A percentile compares a stretch with the other conserved stretches of the same genome.
These are phyloP conservation scores for Aciculosporium take DNA, from an alignment of 2,329 filamentous ascomycete genomes.

Conservation along the genomic window DNA sequence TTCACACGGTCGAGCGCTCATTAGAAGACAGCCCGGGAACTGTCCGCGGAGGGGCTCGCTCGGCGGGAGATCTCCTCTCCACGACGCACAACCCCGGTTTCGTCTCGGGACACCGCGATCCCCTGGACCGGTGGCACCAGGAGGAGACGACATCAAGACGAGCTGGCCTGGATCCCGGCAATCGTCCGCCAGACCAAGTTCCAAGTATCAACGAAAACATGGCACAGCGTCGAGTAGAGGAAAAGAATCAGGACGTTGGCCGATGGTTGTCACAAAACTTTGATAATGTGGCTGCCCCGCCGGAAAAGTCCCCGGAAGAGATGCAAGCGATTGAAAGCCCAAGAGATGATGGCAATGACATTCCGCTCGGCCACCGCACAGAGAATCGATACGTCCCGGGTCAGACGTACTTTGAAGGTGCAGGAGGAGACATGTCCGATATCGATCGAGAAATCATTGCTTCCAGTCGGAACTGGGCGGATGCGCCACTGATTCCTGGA, in stretches of 20 bases:
- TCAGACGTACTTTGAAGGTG: slow-evolving; percentile 33
- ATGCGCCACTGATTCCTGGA: slow-evolving; percentile 30
- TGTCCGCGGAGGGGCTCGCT: slow-evolving; percentile 20
- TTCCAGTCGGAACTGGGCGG: slow-evolving; percentile 32
- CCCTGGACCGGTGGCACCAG: slow-evolving; percentile 27
- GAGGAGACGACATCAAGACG: slow-evolving; percentile 24
- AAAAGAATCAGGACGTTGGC: slow-evolving; percentile 35
- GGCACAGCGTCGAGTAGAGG: slow-evolving; percentile 24
- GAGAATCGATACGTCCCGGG: slow-evolving; percentile 35
- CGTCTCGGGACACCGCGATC: slow-evolving; percentile 20
- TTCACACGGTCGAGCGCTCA: slow-evolving; percentile 26
- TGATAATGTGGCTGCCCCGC: slow-evolving; percentile 14
- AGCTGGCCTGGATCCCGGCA: slow-evolving; percentile 32
- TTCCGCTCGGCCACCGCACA: slow-evolving; percentile 32
- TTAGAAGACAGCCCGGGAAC: slow-evolving; percentile 24
- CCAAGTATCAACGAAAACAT: slow-evolving; percentile 36
- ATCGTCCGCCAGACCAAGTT: slow-evolving; percentile 28
- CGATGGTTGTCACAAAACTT: slow-evolving; percentile 32
- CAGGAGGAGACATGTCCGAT: slow-evolving; percentile 28
- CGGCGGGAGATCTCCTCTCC: slow-evolving; percentile 27
- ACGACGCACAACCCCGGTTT: slow-evolving; percentile 10
- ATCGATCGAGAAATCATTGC: slow-evolving; percentile 37
- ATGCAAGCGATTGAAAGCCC: slow-evolving; percentile 11
- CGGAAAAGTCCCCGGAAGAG: slow-evolving; percentile 14
- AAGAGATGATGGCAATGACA: slow-evolving; percentile 22